phyloP scores from a whole-genome alignment of 257 asterid genomes.

The Buddleja alternifolia region DNA sequence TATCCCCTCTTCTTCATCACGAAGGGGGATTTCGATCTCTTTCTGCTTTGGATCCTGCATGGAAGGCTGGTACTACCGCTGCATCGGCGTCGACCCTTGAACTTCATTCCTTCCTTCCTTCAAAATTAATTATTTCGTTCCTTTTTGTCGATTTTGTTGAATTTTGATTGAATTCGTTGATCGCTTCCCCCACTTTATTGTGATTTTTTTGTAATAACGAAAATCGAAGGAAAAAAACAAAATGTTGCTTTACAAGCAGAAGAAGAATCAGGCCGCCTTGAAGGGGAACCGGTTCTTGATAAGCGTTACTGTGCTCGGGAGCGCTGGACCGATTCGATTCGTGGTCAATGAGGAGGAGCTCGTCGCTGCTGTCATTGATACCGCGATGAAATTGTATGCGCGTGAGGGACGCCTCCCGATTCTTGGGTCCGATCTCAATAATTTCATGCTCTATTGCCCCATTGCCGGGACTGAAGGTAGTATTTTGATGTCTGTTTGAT shows the following conservation, averaged over 20 bases:
- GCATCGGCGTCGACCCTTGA: conserved; percentile 91
- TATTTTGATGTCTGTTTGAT: not conserved
- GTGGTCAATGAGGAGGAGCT: conserved; percentile 80
- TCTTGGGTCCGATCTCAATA: conserved; percentile 72
- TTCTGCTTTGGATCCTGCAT: conserved; percentile 83
- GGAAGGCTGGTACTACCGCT: conserved; percentile 97
- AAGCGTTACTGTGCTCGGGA: conserved; percentile 77
- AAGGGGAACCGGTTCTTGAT: conserved; percentile 74
- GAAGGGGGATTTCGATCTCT: conserved; percentile 71
- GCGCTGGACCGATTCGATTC: conserved; percentile 92
- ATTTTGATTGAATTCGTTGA: conserved; percentile 31
- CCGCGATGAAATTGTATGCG: conserved; percentile 78
- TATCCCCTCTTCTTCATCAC: conserved; percentile 55
- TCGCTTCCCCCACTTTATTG: conserved; percentile 23
- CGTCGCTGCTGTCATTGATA: conserved; percentile 74
- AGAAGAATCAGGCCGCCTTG: conserved; percentile 66
- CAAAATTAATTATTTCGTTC: not conserved
- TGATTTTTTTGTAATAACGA: conserved; percentile 4
- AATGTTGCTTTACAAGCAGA: conserved; percentile 79
- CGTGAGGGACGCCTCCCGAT: conserved; percentile 91
- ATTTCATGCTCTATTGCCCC: conserved; percentile 79
- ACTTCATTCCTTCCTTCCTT: not conserved
- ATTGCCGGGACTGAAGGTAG: conserved; percentile 74
- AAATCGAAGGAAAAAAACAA: conserved; percentile 20
- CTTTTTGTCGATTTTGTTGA: not conserved